Conservation (phyloP, 2,329 filamentous ascomycete species). For the Orbilia brochopaga region DNA sequence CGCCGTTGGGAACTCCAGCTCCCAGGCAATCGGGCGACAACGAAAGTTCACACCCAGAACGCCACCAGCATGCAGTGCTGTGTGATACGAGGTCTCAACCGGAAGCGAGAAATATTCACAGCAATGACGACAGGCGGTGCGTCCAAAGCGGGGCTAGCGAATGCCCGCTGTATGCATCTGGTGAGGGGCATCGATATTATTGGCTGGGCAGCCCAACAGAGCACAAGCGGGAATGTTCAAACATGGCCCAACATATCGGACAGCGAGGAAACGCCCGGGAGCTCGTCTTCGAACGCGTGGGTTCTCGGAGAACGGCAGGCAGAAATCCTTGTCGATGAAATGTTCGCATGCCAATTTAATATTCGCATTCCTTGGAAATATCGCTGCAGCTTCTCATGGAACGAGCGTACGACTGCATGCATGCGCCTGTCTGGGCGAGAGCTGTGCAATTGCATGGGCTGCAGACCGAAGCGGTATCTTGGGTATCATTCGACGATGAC, state of each 20-base stretch:
- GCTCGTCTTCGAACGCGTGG: conserved; percentile 1
- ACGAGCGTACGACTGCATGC: not conserved
- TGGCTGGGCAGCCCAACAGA: conserved; percentile 16
- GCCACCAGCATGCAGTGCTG: not conserved
- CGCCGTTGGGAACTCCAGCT: not conserved
- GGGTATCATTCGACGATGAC: not conserved
- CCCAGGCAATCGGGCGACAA: not conserved
- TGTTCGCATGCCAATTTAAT: not conserved
- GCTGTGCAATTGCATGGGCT: not conserved
- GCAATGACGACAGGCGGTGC: conserved; percentile 48
- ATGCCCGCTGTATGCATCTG: conserved; percentile 1
- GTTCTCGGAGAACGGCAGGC: not conserved
- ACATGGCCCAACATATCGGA: not conserved
- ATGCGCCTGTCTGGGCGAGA: not conserved
- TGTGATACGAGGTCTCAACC: conserved; percentile 24
- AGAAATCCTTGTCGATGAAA: not conserved
- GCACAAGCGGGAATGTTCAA: conserved; percentile 12
- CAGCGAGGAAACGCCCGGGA: not conserved
- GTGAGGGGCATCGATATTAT: conserved; percentile 13
- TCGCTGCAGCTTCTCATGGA: not conserved
- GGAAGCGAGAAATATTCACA: conserved; percentile 12
- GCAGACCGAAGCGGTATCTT: not conserved
- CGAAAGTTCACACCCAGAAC: not conserved
- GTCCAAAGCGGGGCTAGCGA: conserved; percentile 32
- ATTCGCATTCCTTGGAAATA: not conserved